A percentile compares a stretch with the other conserved stretches of the same genome.
Conservation (phyloP, 2,329 filamentous ascomycete genomes). For the Thielaviopsis ethacetica region DNA sequence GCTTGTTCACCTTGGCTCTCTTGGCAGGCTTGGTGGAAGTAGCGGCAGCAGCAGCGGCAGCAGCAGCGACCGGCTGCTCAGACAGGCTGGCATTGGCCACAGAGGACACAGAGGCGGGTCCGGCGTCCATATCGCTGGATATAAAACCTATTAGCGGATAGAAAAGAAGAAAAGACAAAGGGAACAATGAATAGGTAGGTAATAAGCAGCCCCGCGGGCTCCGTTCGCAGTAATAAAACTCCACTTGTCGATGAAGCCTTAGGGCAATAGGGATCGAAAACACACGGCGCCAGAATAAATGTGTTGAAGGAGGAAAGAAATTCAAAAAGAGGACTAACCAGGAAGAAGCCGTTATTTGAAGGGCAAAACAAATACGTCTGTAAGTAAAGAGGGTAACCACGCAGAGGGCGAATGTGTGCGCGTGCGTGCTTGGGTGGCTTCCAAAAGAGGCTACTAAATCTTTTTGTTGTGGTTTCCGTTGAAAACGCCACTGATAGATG, state of each 20-base stretch:
- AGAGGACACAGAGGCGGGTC: not conserved
- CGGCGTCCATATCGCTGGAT: constrained; percentile 8
- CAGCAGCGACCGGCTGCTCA: not conserved
- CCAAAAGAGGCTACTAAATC: not conserved
- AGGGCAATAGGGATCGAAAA: not conserved
- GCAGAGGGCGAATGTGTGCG: not conserved
- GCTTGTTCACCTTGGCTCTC: not conserved
- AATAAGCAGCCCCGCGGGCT: not conserved
- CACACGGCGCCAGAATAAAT: not conserved
- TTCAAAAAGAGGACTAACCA: not conserved
- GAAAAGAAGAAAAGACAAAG: not conserved
- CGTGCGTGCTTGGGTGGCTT: not conserved
- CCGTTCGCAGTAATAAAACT: not conserved
- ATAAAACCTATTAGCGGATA: constrained; percentile 1
- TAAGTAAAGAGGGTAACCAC: not conserved
- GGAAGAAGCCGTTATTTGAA: not conserved
- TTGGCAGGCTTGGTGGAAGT: not conserved
- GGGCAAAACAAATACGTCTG: not conserved
- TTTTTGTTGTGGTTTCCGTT: not conserved
- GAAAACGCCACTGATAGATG: not conserved
- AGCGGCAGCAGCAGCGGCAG: not conserved
- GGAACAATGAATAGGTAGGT: not conserved
- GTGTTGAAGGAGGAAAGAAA: not conserved
- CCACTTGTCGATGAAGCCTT: not conserved
- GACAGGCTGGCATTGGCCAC: not conserved